phyloP scores from a whole-genome alignment of 108 stramenopile species.

The Nitzschia putrida region DNA sequence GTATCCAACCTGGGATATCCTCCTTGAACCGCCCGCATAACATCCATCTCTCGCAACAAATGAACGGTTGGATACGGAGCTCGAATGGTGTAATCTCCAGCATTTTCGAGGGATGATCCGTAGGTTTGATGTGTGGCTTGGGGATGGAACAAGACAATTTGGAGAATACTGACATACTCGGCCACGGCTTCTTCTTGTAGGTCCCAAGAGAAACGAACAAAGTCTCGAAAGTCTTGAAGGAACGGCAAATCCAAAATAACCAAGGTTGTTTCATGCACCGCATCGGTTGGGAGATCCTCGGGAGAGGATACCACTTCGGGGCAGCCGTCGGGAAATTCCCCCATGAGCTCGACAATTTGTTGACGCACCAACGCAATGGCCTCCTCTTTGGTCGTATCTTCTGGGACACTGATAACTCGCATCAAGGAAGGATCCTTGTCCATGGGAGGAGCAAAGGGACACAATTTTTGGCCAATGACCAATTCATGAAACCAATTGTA shows the following conservation, averaged over 20 bases:
- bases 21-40: conserved; percentile 37
- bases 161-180: conserved; percentile 13
- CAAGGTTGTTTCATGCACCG: conserved; percentile 39
- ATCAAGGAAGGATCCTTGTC: conserved; percentile 5
- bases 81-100: conserved; percentile 45
- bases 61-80: conserved; percentile 47
- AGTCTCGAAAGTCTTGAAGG: conserved; percentile 27
- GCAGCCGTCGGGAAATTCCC: background rate
- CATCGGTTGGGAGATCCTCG: conserved; percentile 1
- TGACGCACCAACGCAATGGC: background rate
- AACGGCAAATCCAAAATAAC: conserved; percentile 30
- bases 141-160: conserved; percentile 50
- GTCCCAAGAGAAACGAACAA: conserved; percentile 41
- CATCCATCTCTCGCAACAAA: conserved; percentile 43
- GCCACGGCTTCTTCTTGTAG: conserved; percentile 34
- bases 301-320: background rate
- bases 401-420: conserved; percentile 25
- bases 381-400: background rate
- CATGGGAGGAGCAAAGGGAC: conserved; percentile 48
- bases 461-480: conserved; percentile 45
- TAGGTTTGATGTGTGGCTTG: conserved; percentile 45
- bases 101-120: background rate
- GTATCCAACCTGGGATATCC: conserved; percentile 42
- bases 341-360: background rate
- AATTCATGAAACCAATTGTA: conserved; percentile 36